phyloP scores from a whole-genome alignment of 2,329 filamentous ascomycete species.

The Mycosphaerella sp. region DNA sequence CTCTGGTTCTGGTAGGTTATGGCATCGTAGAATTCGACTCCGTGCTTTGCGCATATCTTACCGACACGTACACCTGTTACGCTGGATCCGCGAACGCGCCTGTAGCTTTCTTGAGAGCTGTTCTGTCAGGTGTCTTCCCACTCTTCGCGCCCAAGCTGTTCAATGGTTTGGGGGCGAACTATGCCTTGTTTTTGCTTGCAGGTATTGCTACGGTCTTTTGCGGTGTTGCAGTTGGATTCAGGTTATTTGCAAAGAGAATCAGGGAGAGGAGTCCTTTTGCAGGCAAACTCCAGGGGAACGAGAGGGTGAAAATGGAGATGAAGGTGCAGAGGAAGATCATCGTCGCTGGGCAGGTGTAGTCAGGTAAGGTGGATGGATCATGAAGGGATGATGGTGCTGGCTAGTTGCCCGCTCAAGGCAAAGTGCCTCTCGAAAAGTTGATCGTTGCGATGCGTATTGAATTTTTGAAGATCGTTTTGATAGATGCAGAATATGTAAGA shows the following conservation, averaged over 20 bases:
- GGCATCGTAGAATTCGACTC: constrained; percentile 44
- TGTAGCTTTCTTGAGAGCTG: constrained; percentile 37
- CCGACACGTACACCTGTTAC: constrained; percentile 43
- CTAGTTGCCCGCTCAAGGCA: not conserved
- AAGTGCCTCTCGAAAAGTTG: not conserved
- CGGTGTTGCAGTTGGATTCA: constrained; percentile 11
- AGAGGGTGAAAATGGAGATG: not conserved
- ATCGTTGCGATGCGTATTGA: not conserved
- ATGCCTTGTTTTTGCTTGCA: constrained; percentile 39
- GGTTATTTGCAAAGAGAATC: constrained; percentile 6
- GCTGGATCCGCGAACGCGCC: constrained; percentile 43
- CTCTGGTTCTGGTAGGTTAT: constrained; percentile 43
- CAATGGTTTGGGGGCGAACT: constrained; percentile 35
- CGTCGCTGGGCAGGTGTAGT: not conserved
- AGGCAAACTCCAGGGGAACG: not conserved
- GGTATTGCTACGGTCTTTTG: constrained; percentile 34
- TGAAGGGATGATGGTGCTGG: not conserved
- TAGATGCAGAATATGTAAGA: too few relatives aligned
- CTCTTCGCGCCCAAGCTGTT: constrained; percentile 35
- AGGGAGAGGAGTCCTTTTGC: constrained; percentile 15
- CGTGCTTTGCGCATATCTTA: constrained; percentile 40
- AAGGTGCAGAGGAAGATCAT: not conserved
- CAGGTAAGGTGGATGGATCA: not conserved
- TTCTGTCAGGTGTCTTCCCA: constrained; percentile 38
- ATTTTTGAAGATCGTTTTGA: too few relatives aligned